Base-by-base conservation (phyloP, 1,284 basidiomycete genomes). In the Pseudozyma tsukubaensis region DNA sequence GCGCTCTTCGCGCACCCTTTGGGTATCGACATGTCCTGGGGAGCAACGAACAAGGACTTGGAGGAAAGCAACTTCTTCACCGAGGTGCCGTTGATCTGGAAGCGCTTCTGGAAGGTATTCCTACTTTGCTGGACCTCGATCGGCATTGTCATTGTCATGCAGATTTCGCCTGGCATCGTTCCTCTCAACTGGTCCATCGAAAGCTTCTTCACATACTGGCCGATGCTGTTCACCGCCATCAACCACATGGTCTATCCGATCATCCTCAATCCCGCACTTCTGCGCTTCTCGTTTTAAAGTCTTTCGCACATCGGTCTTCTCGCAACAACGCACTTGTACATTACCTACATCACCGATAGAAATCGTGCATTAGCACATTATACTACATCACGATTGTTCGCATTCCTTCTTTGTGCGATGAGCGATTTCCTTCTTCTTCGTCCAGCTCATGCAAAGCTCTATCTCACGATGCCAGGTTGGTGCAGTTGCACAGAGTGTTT, bases 1-100 rank as follows among this genome's bases (percentile, higher is more conserved):
- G 91, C 92, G 0, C 86, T 94, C 19, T 87, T 92, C 16, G 89
- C 92, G 0, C 93, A 94, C 83, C 67, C 92, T 58, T 90, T 93
- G 84, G 92, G 91, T 2, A 92, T 92, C 85, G 89, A 94, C 85
- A 94, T 94, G 87, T 89, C 88, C 11, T 93, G 91, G 91, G 89
- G 64, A 11, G 62, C 78, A 0, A 80, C 78, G 21, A 35, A 64
- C 70, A 78, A 80, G 69, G 73, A 76, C 21, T 37, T 79, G 35
- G 69, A 72, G 21, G 65, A 77, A 32, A 55, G 54, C 50, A 93
- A 94, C 84, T 94, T 94, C 87, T 94, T 92, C 89, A 89, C 91
- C 55, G 93, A 94, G 84, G 90, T 94, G 8, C 93, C 93, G 0
- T 89, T 88, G 67, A 94, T 94, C 83, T 86, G 74, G 42, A 63